Percentiles rank a stretch among this genome's conserved stretches.
phyloP scores from a whole-genome alignment of 2,329 filamentous ascomycete species.

The Ceratocystis harringtonii region DNA sequence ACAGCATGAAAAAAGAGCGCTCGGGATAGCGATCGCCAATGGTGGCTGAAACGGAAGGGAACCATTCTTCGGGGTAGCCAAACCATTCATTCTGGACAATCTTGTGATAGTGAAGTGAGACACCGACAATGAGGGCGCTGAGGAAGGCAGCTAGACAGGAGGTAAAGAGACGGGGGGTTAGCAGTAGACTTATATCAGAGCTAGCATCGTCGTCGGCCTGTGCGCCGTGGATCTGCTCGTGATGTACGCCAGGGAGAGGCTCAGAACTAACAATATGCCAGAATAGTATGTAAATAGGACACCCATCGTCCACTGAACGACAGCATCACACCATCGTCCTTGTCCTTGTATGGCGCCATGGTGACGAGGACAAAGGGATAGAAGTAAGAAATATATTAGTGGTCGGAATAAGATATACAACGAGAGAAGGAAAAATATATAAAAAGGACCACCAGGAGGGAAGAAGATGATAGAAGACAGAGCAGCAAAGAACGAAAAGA shows the following conservation, averaged over 20 bases:
- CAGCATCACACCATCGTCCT: slow-evolving; percentile 43
- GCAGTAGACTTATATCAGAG: not conserved
- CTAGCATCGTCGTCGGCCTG: not conserved
- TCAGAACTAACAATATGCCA: slow-evolving; percentile 58
- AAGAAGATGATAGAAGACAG: slow-evolving; percentile 3
- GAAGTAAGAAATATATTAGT: slow-evolving; percentile 1
- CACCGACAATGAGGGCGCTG: slow-evolving; percentile 68
- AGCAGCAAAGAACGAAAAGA: slow-evolving; percentile 8
- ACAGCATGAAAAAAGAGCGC: slow-evolving; percentile 90
- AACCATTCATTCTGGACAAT: slow-evolving; percentile 97
- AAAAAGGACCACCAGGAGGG: not conserved
- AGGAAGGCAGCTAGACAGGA: slow-evolving; percentile 57
- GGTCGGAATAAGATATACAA: not conserved
- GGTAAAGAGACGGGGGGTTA: slow-evolving; percentile 2
- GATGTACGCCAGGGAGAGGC: not conserved
- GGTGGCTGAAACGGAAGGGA: slow-evolving; percentile 86
- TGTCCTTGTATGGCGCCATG: slow-evolving; percentile 48
- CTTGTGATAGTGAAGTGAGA: slow-evolving; percentile 79
- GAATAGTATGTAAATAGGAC: slow-evolving; percentile 68
- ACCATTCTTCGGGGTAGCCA: slow-evolving; percentile 90
- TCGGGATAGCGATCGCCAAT: slow-evolving; percentile 97
- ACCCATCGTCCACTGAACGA: slow-evolving; percentile 78
- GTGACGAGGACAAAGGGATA: not conserved
- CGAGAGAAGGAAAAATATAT: not conserved
- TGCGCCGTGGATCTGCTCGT: not conserved